Conservation (phyloP, 1,284 basidiomycete species). For the Microbotryum silenes-acaulis region DNA sequence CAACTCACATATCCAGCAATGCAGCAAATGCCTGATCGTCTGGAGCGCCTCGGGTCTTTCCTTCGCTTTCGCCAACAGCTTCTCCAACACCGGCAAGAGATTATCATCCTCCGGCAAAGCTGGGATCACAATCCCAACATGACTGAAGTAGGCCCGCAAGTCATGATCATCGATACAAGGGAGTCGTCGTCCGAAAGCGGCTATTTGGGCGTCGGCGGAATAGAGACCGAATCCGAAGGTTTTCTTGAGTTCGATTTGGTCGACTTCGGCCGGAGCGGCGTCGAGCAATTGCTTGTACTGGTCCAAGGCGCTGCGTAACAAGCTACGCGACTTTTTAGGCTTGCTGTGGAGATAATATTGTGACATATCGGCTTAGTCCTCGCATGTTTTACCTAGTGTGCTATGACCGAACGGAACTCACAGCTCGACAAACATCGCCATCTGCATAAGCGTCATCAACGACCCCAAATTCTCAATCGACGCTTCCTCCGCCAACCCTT, state of each 20-base stretch:
- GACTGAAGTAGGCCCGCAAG: conserved; percentile 12
- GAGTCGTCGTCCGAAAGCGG: conserved; percentile 2
- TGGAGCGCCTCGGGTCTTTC: conserved; percentile 1
- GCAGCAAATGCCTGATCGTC: conserved; percentile 11
- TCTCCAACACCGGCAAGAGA: conserved; percentile 1
- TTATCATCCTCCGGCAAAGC: background rate
- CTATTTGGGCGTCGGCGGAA: conserved; percentile 11
- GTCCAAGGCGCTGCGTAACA: background rate
- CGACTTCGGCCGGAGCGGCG: background rate
- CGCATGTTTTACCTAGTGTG: no score
- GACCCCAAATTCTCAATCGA: conserved; percentile 13
- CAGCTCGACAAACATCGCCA: conserved; percentile 8
- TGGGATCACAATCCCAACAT: conserved; percentile 15
- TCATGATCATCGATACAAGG: conserved; percentile 5
- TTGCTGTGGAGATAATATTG: conserved; percentile 4
- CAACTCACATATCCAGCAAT: conserved; percentile 16
- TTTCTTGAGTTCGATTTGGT: background rate
- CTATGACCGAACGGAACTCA: background rate
- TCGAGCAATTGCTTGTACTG: conserved; percentile 22
- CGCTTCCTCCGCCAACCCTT: conserved; percentile 2
- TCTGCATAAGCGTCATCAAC: conserved; percentile 11
- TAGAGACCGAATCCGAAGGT: conserved; percentile 16
- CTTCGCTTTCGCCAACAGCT: conserved; percentile 1
- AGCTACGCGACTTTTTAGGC: background rate
- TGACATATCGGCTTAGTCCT: no score